phyloP scores from a whole-genome alignment of 495 filamentous ascomycete species.

The Talaromyces proteolyticus region DNA sequence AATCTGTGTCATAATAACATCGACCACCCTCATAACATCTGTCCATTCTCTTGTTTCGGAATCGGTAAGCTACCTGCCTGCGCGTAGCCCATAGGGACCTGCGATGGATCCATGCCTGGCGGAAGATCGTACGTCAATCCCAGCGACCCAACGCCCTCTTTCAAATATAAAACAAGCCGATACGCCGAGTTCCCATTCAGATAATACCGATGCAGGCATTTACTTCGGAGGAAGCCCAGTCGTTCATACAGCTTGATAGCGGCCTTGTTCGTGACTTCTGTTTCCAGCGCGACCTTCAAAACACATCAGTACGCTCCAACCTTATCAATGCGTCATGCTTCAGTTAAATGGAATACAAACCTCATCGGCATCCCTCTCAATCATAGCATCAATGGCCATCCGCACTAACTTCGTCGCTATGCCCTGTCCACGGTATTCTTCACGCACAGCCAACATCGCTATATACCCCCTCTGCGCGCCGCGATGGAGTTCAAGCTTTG shows the following conservation, averaged over 20 bases:
- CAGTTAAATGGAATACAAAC: conserved; percentile 32
- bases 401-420: conserved; percentile 86
- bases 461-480: conserved; percentile 88
- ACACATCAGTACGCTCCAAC: background rate
- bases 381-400: conserved; percentile 92
- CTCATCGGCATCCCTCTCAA: conserved; percentile 77
- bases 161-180: conserved; percentile 78
- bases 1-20: too few species aligned
- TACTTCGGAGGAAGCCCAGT: conserved; percentile 87
- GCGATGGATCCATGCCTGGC: background rate
- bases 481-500: conserved; percentile 85
- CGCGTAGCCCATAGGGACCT: background rate
- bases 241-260: conserved; percentile 93
- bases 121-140: conserved; percentile 2
- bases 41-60: background rate
- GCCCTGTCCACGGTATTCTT: conserved; percentile 73
- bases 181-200: conserved; percentile 95
- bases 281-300: conserved; percentile 82
- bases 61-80: background rate
- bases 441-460: conserved; percentile 89
- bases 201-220: conserved; percentile 93
- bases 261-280: conserved; percentile 88
- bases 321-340: too few species aligned
- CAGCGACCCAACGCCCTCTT: conserved; percentile 46
- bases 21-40: background rate